A percentile compares a stretch with the other conserved stretches of the same genome.
Conservation (phyloP, 805 yeast species). For the Candida oleophila region DNA sequence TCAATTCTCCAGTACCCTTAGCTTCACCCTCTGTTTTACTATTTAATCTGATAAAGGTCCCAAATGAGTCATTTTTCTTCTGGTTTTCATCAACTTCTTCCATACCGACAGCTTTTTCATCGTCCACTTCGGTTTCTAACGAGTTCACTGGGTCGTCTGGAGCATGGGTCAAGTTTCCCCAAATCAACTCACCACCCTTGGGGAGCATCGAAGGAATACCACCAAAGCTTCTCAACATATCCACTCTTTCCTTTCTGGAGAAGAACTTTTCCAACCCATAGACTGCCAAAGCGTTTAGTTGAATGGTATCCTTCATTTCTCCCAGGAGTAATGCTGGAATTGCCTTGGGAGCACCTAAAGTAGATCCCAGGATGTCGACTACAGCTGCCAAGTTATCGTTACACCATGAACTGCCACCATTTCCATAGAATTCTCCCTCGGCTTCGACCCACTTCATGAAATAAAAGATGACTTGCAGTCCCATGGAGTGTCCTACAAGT, state of each 20-base stretch:
- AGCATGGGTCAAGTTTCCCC: slow-evolving; percentile 73
- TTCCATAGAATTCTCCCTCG: slow-evolving; percentile 72
- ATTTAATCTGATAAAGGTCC: slow-evolving; percentile 69
- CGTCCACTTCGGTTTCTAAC: slow-evolving; percentile 17
- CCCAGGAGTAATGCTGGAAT: slow-evolving; percentile 92
- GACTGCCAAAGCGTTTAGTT: slow-evolving; percentile 86
- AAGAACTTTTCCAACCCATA: slow-evolving; percentile 94
- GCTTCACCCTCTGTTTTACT: background rate
- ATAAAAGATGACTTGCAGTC: slow-evolving; percentile 83
- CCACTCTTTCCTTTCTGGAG: slow-evolving; percentile 83
- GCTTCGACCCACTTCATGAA: slow-evolving; percentile 98
- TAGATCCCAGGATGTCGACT: slow-evolving; percentile 87
- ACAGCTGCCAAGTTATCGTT: slow-evolving; percentile 77
- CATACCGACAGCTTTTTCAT: slow-evolving; percentile 16
- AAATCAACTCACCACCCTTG: slow-evolving; percentile 85
- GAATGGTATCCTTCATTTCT: slow-evolving; percentile 97
- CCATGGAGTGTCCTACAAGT: slow-evolving; percentile 95
- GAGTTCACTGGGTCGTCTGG: slow-evolving; percentile 64
- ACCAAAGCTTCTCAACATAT: slow-evolving; percentile 84
- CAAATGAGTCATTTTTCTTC: slow-evolving; percentile 50
- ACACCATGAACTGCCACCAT: slow-evolving; percentile 91
- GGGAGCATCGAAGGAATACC: slow-evolving; percentile 96
- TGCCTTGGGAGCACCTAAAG: slow-evolving; percentile 92
- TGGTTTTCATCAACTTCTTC: slow-evolving; percentile 10
- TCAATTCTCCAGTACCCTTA: slow-evolving; percentile 27